phyloP scores from a whole-genome alignment of 768 basidiomycete genomes.

The Melanogaster broomeanus region DNA sequence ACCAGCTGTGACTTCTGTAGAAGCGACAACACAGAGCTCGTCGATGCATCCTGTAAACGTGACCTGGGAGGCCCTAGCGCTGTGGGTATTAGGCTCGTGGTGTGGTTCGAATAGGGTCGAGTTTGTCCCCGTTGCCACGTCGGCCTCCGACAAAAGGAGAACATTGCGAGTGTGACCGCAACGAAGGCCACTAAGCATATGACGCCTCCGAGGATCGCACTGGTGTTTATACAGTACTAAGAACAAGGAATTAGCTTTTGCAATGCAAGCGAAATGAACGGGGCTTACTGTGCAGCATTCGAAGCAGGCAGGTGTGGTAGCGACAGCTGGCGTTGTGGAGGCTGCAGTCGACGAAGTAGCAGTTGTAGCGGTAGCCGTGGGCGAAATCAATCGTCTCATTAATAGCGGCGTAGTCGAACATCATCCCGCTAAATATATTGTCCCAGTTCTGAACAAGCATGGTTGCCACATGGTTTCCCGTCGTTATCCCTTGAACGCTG shows the following conservation, averaged over 20 bases:
- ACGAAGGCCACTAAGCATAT: too few species aligned
- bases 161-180: too few species aligned
- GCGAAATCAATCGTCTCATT: constrained; percentile 16
- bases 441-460: constrained; percentile 15
- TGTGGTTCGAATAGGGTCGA: too few species aligned
- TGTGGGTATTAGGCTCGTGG: too few species aligned
- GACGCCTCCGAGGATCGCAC: too few species aligned
- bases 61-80: too few species aligned
- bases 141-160: not conserved
- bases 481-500: constrained; percentile 10
- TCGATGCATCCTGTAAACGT: too few species aligned
- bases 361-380: not conserved
- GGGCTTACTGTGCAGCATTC: not conserved
- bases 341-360: not conserved
- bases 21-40: too few species aligned
- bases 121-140: too few species aligned
- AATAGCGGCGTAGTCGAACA: constrained; percentile 19
- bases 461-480: constrained; percentile 13
- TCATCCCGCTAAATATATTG: constrained; percentile 13
- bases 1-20: not conserved
- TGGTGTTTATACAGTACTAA: too few species aligned
- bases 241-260: too few species aligned
- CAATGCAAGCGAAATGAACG: too few species aligned
- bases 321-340: not conserved
- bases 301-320: not conserved